Base-by-base conservation (phyloP, 495 filamentous ascomycete genomes). In the Endocarpon pusillum region DNA sequence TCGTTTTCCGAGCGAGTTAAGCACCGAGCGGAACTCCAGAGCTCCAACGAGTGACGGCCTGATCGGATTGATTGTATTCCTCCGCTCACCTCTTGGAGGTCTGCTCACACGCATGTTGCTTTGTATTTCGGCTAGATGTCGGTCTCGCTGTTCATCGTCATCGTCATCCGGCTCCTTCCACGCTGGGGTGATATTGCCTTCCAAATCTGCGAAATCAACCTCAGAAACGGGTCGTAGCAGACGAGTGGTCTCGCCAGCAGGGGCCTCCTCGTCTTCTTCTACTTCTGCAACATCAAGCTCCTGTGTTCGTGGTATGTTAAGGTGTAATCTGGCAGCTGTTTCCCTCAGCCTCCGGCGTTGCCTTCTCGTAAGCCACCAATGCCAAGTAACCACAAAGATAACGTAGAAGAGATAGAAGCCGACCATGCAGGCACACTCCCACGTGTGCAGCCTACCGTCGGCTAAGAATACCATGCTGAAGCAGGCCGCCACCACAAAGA, bases 341-440 rank as follows among this genome's bases (percentile, higher is more conserved):
- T 82, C 74, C 49, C 72, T 66, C 31, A 71, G 62, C 29, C 73
- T 64, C 36, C 58, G 59, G 32, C 61, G 62, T 38, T 72, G 71
- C 36, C 65, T 53, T 35, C 72, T 63, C 28, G 67, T 64, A 9
- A 79, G 52, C 54, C 76, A 75, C 75, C 85, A 93, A 54, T 99
- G 91, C 87, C 85, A 96, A 0, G 69, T 66, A 10, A 96, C 77
- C 12, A 99, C 91, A 23, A 82, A 68, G 3, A 72, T 48, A 4
- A 99, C 91, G 45, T 99, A 99, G 45, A 89, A 89, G 15, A 76
- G 35, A 49, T 99, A 99, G 40, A 91, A 83, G 15, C 63, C 75
- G 28, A 99, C 83, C 91, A 99, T 99, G 31, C 67, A 55, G 24
- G 65, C 65, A 41, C 83, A 89, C 52, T 99, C 91, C 84, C 83